A percentile compares a stretch with the other conserved stretches of the same genome.
Conservation (phyloP, 2,329 filamentous ascomycete genomes). For the Fusarium sp. region DNA sequence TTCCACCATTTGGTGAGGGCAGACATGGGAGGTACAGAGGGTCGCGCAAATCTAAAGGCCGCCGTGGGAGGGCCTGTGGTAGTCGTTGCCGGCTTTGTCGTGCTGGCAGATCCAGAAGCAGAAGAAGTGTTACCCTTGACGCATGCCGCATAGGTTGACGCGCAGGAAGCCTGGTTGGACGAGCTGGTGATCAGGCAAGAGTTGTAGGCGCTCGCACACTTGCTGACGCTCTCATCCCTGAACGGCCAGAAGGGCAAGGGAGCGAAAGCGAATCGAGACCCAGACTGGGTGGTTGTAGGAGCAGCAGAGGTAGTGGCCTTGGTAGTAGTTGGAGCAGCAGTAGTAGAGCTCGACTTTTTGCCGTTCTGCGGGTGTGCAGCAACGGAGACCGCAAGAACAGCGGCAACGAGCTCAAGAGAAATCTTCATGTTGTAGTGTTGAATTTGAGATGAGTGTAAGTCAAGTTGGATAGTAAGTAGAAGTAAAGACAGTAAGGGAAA, state of each 20-base stretch:
- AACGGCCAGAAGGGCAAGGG: slow-evolving; percentile 18
- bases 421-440: slow-evolving; percentile 13
- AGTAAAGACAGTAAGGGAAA: not conserved
- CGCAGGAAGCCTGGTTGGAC: not conserved
- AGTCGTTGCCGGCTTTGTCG: not conserved
- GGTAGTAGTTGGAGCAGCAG: not conserved
- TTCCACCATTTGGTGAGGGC: slow-evolving; percentile 10
- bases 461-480: not conserved
- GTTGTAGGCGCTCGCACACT: slow-evolving; percentile 20
- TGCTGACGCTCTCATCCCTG: not conserved
- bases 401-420: slow-evolving; percentile 3
- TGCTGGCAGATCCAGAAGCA: not conserved
- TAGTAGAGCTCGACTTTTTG: not conserved
- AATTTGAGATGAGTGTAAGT: not conserved
- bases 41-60: not conserved
- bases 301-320: not conserved
- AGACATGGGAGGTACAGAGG: not conserved
- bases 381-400: slow-evolving; percentile 12
- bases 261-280: slow-evolving; percentile 7
- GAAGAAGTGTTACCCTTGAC: not conserved
- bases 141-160: slow-evolving; percentile 13
- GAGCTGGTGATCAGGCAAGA: slow-evolving; percentile 15
- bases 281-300: not conserved
- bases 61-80: not conserved
- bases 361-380: slow-evolving; percentile 3